Conservation (phyloP, 1,139 yeast species). For the Candida labiduridarum region DNA sequence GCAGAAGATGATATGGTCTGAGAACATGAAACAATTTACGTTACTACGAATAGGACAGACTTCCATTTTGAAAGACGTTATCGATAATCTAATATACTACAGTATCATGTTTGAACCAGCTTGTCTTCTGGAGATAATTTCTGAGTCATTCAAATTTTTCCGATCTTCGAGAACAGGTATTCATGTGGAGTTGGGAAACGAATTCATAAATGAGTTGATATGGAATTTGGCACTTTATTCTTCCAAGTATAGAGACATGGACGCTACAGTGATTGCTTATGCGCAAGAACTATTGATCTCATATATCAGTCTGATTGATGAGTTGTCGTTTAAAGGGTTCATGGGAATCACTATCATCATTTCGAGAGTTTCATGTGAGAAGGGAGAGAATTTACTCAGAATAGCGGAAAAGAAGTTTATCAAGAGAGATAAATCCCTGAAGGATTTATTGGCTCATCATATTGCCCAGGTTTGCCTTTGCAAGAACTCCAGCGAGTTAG, state of each 20-base stretch:
- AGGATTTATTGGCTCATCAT: constrained; percentile 26
- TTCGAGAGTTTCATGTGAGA: constrained; percentile 24
- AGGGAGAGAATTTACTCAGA: constrained; percentile 30
- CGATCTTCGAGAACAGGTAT: constrained; percentile 17
- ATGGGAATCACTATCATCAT: constrained; percentile 44
- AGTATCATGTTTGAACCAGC: constrained; percentile 27
- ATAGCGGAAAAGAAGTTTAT: constrained; percentile 30
- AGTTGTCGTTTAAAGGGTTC: constrained; percentile 33
- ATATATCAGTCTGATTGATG: constrained; percentile 13
- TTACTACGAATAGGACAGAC: constrained; percentile 20
- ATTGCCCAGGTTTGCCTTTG: constrained; percentile 31
- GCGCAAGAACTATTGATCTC: constrained; percentile 36
- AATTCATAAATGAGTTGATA: constrained; percentile 24
- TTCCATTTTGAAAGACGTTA: constrained; percentile 21
- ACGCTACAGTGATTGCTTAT: constrained; percentile 9
- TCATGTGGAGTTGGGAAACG: constrained; percentile 16
- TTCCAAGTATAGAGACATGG: constrained; percentile 10
- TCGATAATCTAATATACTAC: constrained; percentile 31
- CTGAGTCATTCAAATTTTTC: constrained; percentile 18
- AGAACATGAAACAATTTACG: constrained; percentile 21
- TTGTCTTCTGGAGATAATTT: constrained; percentile 21
- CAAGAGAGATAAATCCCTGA: constrained; percentile 11
- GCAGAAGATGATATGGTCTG: constrained; percentile 42
- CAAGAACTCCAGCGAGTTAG: constrained; percentile 34
- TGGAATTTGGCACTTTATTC: constrained; percentile 26